Evolutionary conservation across 371 early-diverging fungal genomes (phyloP), one percentile per base, ranked within the genome.

Genomic region (Choanephora cucurbitarum): DNA sequence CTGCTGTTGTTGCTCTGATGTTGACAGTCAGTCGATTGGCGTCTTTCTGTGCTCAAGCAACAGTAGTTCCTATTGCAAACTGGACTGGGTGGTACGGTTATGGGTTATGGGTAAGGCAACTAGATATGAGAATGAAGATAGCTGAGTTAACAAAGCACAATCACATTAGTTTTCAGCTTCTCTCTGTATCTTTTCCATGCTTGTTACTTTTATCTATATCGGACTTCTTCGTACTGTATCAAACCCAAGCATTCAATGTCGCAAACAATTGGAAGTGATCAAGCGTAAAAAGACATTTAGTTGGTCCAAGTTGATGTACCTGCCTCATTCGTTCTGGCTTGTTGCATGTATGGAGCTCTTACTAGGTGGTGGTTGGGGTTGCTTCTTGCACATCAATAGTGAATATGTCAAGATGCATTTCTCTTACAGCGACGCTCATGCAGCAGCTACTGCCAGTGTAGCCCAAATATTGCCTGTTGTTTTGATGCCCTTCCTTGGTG

Each of bases 341-440:
- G 69, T 88, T 42, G 77, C 79, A 4, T 47, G 71, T 22, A 74
- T 85, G 70, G 82, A 84, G 49, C 84, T 89, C 51, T 64, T 80
- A 3, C 61, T 90, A 14, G 88, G 89, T n/a, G 83, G 85, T 49
- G 77, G 72, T 7, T 90, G 90, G 89, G 89, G 83, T 50, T 83
- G 82, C 58, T 90, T 89, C 60, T 60, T 89, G 37, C 88, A 88
- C 57, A 86, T 90, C 53, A 84, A 86, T 52, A 85, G 85, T 56
- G 87, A 90, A 69, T 77, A 81, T 48, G 77, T 89, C 31, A 88
- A 86, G 59, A 66, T 83, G 31, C 72, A 82, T 18, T 87, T 85
- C 57, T 75, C 73, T 23, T 76, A 73, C 40, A 56, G 56, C 24
- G 81, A 89, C 50, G 53, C 60, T 0, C 46, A 73, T 15, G 87